Evolutionary conservation across 805 yeast genomes (phyloP), one percentile per base, ranked within the genome.

Genomic region (Cephaloascus albidus): DNA sequence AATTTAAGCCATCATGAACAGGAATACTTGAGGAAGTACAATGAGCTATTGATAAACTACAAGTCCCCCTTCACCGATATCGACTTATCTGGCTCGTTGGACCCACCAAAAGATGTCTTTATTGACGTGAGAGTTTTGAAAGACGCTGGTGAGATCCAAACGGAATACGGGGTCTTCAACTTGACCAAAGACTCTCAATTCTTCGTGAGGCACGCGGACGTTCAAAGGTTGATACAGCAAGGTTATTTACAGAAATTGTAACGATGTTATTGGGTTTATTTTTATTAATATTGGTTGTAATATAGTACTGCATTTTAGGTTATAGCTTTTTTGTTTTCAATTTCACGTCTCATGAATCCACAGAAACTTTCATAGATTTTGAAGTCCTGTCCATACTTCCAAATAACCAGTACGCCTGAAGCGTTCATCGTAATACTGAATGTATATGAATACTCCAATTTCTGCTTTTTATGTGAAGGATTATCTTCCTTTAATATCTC

Each of bases 131-230:
- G 98, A 42, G 97, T 90, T 5, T 60, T 90, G 38, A 84, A 84
- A 55, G 95, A 90, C 51, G 97, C 95, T 0, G 98, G 98, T 2
- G 97, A 93, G 54, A 87, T 90, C 28, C 96, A 89, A 54, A 93
- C 98, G 0, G 98, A 90, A 56, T 90, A 90, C 51, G 98, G 97
- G 18, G 96, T 87, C 3, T 88, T 93, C 63, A 89, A 89, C 51
- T 63, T 93, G 46, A 85, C 94, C 3, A 90, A 89, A 52, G 90
- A 90, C 56, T 85, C 96, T 3, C 97, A 93, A 54, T 89, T 90
- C 54, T 90, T 85, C 54, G 97, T 90, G 16, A 70, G 98, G 42
- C 90, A 86, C 48, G 81, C 93, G 0, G 98, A 93, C 53, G 98
- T 93, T 4, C 97, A 90, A 53, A 65, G 97, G 38, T 67, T 93